phyloP scores from a whole-genome alignment of 768 basidiomycete genomes.

The Psilocybe tampanensis region DNA sequence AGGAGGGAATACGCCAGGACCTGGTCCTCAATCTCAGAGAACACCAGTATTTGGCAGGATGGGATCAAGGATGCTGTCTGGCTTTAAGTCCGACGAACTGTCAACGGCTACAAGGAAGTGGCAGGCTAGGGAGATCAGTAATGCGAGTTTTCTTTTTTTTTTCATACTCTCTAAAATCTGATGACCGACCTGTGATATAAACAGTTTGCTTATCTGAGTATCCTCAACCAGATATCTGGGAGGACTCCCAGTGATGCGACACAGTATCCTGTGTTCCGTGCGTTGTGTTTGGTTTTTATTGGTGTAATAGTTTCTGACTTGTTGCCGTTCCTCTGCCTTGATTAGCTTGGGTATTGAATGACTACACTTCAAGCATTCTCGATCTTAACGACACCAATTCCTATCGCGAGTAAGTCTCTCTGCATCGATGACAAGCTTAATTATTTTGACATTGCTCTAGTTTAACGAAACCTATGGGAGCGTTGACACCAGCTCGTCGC shows the following conservation, averaged over 20 bases:
- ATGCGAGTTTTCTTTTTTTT: slow-evolving; percentile 50
- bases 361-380: slow-evolving; percentile 74
- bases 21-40: slow-evolving; percentile 37
- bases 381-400: slow-evolving; percentile 63
- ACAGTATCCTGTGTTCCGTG: slow-evolving; percentile 91
- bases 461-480: slow-evolving; percentile 89
- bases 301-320: background rate
- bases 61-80: slow-evolving; percentile 51
- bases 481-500: slow-evolving; percentile 70
- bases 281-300: slow-evolving; percentile 23
- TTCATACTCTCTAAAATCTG: background rate
- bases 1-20: slow-evolving; percentile 47
- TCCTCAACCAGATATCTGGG: slow-evolving; percentile 91
- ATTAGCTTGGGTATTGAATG: slow-evolving; percentile 85
- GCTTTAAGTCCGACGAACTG: slow-evolving; percentile 61
- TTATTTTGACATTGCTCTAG: slow-evolving; percentile 35
- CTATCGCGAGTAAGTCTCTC: slow-evolving; percentile 69
- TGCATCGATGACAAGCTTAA: background rate
- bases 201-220: slow-evolving; percentile 87
- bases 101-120: slow-evolving; percentile 77
- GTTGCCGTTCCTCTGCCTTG: background rate
- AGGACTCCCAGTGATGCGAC: slow-evolving; percentile 94
- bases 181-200: background rate
- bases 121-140: slow-evolving; percentile 91
- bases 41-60: slow-evolving; percentile 59